phyloP scores from a whole-genome alignment of 208 protist species.

The Phytomonas sp. region DNA sequence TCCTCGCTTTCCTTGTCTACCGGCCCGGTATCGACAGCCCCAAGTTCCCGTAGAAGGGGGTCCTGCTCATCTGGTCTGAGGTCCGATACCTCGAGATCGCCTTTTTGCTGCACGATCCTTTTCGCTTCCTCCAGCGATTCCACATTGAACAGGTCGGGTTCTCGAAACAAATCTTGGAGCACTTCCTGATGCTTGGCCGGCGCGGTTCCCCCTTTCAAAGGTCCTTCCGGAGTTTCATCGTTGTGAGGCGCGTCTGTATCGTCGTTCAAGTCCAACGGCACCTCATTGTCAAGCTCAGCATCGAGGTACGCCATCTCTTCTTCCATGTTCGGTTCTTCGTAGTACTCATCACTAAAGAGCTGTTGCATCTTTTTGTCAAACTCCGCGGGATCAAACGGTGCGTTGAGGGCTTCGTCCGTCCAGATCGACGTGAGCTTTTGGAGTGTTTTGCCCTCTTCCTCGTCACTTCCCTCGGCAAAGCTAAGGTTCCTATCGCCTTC shows the following conservation, averaged over 20 bases:
- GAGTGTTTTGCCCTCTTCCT: slow-evolving; percentile 46
- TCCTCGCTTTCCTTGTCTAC: slow-evolving; percentile 11
- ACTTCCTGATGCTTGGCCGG: background rate
- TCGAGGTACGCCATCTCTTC: slow-evolving; percentile 85
- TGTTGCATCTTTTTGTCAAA: slow-evolving; percentile 84
- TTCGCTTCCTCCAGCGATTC: slow-evolving; percentile 58
- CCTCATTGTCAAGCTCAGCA: slow-evolving; percentile 52
- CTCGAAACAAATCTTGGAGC: background rate
- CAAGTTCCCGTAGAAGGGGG: too few relatives aligned
- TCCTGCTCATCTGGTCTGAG: too few relatives aligned
- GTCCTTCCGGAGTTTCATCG: slow-evolving; percentile 10
- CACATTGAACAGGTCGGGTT: slow-evolving; percentile 39
- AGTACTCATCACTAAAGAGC: slow-evolving; percentile 84
- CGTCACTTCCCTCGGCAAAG: slow-evolving; percentile 15
- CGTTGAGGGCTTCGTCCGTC: slow-evolving; percentile 76
- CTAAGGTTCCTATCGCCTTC: slow-evolving; percentile 16
- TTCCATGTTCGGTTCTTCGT: slow-evolving; percentile 78
- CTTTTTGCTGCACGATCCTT: slow-evolving; percentile 10
- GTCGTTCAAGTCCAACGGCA: slow-evolving; percentile 5
- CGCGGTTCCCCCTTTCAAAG: background rate
- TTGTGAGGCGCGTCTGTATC: slow-evolving; percentile 17
- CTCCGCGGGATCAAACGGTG: slow-evolving; percentile 77
- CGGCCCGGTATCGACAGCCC: slow-evolving; percentile 4
- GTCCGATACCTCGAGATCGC: too few relatives aligned
- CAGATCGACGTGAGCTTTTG: slow-evolving; percentile 52